A percentile compares a stretch with the other conserved stretches of the same genome.
Evolutionary conservation across 2,329 filamentous ascomycete genomes (phyloP).

Genomic region (Pseudofabraea citricarpa): DNA sequence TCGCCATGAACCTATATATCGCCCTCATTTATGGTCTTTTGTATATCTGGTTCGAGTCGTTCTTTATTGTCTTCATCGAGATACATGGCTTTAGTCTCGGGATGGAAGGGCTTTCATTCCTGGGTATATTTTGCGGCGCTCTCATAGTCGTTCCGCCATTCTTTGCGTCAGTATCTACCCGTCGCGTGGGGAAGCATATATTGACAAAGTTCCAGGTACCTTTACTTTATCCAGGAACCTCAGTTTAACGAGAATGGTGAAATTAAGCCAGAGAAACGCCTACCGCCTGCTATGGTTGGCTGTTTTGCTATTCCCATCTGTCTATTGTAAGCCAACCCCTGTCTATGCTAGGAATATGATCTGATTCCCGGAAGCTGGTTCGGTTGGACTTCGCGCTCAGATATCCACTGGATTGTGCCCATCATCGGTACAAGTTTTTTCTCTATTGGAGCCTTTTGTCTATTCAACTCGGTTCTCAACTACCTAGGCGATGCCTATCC

Average conservation of each 20-base stretch:
- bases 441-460: slow-evolving; percentile 35
- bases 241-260: slow-evolving; percentile 42
- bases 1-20: slow-evolving; percentile 58
- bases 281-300: slow-evolving; percentile 48
- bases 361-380: too few species aligned
- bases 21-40: slow-evolving; percentile 57
- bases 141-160: slow-evolving; percentile 44
- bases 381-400: slow-evolving; percentile 47
- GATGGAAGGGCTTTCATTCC: slow-evolving; percentile 53
- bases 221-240: slow-evolving; percentile 41
- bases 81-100: slow-evolving; percentile 56
- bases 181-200: too few species aligned
- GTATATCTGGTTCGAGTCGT: slow-evolving; percentile 61
- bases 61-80: slow-evolving; percentile 52
- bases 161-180: too few species aligned
- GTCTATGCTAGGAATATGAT: too few species aligned
- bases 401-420: slow-evolving; percentile 51
- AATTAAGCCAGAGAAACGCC: slow-evolving; percentile 43
- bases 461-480: slow-evolving; percentile 41
- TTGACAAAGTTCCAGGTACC: too few species aligned
- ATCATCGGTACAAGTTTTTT: slow-evolving; percentile 44
- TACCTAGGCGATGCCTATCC: slow-evolving; percentile 34
- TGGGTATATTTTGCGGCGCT: slow-evolving; percentile 47
- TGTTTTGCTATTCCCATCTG: slow-evolving; percentile 49
- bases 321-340: slow-evolving; percentile 55